Evolutionary conservation across 2,329 filamentous ascomycete genomes (phyloP).

Genomic region (Xylariaceae sp.): DNA sequence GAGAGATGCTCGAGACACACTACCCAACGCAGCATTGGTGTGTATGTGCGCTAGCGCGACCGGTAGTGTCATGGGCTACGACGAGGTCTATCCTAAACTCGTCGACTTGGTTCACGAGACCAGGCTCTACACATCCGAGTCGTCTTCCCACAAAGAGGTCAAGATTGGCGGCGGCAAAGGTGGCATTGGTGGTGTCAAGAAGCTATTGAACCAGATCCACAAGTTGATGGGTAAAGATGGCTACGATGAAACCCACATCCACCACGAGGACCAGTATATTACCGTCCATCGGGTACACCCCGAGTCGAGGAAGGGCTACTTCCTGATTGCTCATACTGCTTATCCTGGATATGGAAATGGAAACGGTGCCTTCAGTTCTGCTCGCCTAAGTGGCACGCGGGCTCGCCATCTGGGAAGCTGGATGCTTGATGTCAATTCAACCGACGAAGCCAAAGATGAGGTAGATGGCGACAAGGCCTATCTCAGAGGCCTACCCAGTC

Average conservation of each 20-base stretch:
- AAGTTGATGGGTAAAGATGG: conserved; percentile 91
- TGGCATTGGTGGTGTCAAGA: conserved; percentile 87
- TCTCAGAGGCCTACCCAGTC: conserved; percentile 78
- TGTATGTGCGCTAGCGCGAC: conserved; percentile 93
- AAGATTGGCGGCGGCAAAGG: conserved; percentile 65
- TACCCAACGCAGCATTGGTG: conserved; percentile 89
- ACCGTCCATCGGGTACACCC: conserved; percentile 95
- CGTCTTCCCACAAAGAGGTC: conserved; percentile 56
- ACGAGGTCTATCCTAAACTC: conserved; percentile 89
- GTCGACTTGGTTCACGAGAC: conserved; percentile 92
- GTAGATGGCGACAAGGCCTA: conserved; percentile 63
- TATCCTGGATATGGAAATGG: conserved; percentile 86
- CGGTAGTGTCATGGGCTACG: conserved; percentile 96
- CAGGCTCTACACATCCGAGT: conserved; percentile 72
- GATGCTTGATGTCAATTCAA: conserved; percentile 84
- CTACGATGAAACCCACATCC: conserved; percentile 92
- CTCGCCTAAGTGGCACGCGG: conserved; percentile 76
- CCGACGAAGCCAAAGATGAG: conserved; percentile 59
- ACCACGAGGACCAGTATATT: conserved; percentile 93
- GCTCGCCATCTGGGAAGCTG: conserved; percentile 84
- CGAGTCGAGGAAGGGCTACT: conserved; percentile 85
- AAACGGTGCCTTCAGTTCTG: conserved; percentile 73
- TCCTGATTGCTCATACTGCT: conserved; percentile 91
- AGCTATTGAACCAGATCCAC: conserved; percentile 90
- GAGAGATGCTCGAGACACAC: conserved; percentile 84